phyloP scores from a whole-genome alignment of 2,329 filamentous ascomycete species.

The Xylariaceae sp. region DNA sequence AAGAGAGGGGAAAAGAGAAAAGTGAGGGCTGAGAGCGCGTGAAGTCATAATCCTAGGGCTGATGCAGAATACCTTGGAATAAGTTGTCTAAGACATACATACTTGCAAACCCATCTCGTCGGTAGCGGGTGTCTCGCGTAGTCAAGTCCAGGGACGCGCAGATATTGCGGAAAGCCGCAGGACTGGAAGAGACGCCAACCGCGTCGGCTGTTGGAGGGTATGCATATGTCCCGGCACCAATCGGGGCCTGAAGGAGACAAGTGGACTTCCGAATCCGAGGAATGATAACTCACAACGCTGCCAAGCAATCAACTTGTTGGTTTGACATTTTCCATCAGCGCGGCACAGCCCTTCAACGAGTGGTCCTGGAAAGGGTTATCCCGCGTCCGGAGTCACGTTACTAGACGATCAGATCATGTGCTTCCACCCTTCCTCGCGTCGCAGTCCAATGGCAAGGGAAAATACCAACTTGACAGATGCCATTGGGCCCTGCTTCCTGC shows the following conservation, averaged over 20 bases:
- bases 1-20: not conserved
- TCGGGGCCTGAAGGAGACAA: too few relatives aligned
- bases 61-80: slow-evolving; percentile 3
- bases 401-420: slow-evolving; percentile 22
- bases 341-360: slow-evolving; percentile 11
- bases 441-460: slow-evolving; percentile 26
- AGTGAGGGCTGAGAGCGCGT: not conserved
- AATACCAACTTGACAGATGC: slow-evolving; percentile 27
- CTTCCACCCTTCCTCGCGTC: slow-evolving; percentile 21
- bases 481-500: slow-evolving; percentile 23
- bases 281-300: too few relatives aligned
- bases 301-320: too few relatives aligned
- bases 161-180: not conserved
- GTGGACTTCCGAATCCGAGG: too few relatives aligned
- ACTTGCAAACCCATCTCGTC: not conserved
- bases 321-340: too few relatives aligned
- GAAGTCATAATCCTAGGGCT: slow-evolving; percentile 12
- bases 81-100: slow-evolving; percentile 26
- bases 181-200: too few relatives aligned
- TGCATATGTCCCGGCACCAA: too few relatives aligned
- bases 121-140: not conserved
- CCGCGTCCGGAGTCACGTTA: slow-evolving; percentile 31
- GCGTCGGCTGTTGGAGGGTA: too few relatives aligned
- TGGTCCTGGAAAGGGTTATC: slow-evolving; percentile 22
- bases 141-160: not conserved